Conservation (phyloP, 306 rosid species). For the Luffa aegyptiaca region DNA sequence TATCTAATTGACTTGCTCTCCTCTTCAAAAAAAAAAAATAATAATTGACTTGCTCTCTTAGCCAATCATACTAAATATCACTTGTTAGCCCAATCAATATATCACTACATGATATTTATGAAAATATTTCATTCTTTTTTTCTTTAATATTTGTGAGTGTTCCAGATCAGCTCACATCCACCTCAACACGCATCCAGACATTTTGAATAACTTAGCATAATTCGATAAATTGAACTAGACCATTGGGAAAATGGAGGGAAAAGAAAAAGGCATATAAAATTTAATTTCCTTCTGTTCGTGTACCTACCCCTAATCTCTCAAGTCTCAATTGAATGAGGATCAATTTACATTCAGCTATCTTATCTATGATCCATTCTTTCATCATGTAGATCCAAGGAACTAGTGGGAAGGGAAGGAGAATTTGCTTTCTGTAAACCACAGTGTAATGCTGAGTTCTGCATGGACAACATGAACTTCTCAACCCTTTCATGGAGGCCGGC, state of each 20-base stretch:
- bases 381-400: not conserved
- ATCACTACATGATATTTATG: too few relatives aligned
- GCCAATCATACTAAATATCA: too few relatives aligned
- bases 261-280: not conserved
- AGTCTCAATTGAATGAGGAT: not conserved
- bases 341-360: not conserved
- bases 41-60: too few relatives aligned
- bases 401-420: not conserved
- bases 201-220: not conserved
- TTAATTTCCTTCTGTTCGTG: not conserved
- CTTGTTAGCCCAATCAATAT: too few relatives aligned
- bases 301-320: not conserved
- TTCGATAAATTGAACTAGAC: not conserved
- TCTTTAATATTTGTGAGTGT: too few relatives aligned
- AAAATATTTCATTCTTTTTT: too few relatives aligned
- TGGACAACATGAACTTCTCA: constrained; percentile 15
- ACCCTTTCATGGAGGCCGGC: constrained; percentile 18
- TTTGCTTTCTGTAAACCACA: constrained; percentile 12
- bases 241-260: not conserved
- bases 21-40: too few relatives aligned
- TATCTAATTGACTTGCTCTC: too few relatives aligned
- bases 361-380: not conserved
- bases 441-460: constrained; percentile 12
- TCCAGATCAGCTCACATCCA: too few relatives aligned
- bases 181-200: too few relatives aligned